Evolutionary conservation across 148 eudicot genomes (phyloP).

Genomic region (Vaccinium darrowii): DNA sequence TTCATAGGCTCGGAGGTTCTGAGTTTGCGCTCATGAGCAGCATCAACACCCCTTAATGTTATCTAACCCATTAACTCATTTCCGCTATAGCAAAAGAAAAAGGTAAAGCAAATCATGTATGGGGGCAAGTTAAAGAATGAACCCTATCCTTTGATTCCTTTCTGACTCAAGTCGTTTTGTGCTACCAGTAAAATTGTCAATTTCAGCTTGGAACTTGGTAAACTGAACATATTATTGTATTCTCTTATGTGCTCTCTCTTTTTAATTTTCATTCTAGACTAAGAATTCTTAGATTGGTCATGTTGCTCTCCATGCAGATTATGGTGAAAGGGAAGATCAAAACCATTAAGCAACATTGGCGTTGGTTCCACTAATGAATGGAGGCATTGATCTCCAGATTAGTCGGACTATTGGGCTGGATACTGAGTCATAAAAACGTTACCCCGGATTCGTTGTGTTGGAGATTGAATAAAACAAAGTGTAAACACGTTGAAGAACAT

Average conservation of each 20-base stretch:
- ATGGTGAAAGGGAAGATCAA: constrained; percentile 2
- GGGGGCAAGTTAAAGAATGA: too few species aligned
- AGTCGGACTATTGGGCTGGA: too few species aligned
- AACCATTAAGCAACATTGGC: neutral
- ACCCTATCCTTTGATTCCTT: too few species aligned
- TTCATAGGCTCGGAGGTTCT: too few species aligned
- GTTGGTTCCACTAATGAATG: neutral
- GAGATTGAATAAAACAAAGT: neutral
- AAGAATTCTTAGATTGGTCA: too few species aligned
- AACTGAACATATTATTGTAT: neutral
- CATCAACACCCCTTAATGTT: too few species aligned
- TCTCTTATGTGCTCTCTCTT: too few species aligned
- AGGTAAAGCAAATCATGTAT: too few species aligned
- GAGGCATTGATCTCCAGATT: neutral
- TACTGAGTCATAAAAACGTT: neutral
- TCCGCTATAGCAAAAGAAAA: too few species aligned
- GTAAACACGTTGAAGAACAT: too few species aligned
- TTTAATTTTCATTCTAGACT: neutral
- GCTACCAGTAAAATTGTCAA: neutral
- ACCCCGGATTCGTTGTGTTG: neutral
- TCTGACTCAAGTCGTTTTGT: neutral
- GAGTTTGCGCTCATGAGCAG: too few species aligned
- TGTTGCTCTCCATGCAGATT: constrained; percentile 10
- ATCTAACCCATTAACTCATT: too few species aligned
- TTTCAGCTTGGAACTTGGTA: neutral